Conservation (phyloP, 352 stramenopile genomes). For the Globisporangium carolinianum region DNA sequence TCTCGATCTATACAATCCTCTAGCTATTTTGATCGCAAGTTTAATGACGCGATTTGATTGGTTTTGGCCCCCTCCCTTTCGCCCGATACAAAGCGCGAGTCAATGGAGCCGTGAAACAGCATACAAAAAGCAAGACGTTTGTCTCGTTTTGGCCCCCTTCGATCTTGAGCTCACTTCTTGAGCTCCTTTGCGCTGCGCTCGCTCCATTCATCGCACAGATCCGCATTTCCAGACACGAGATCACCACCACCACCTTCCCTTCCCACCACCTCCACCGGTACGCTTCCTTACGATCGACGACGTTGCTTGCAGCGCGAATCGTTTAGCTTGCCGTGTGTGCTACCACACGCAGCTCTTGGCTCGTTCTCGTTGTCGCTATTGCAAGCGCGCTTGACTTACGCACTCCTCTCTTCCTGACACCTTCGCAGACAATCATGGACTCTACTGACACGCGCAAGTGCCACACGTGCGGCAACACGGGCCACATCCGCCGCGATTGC, state of each 20-base stretch:
- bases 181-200: background rate
- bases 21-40: too few species aligned
- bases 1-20: too few species aligned
- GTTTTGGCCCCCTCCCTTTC: conserved; percentile 4
- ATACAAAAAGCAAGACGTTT: background rate
- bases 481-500: conserved; percentile 76
- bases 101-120: too few species aligned
- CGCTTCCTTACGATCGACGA: background rate
- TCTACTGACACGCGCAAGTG: conserved; percentile 42
- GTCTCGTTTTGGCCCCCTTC: background rate
- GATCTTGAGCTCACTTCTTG: background rate
- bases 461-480: conserved; percentile 72
- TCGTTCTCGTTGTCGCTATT: background rate
- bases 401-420: background rate
- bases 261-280: conserved; percentile 2
- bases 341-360: too few species aligned
- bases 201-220: conserved; percentile 10
- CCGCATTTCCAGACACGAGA: conserved; percentile 11
- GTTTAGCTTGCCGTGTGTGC: too few species aligned
- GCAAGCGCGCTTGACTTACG: background rate
- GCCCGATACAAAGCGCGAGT: background rate
- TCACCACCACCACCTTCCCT: background rate
- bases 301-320: too few species aligned
- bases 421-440: conserved; percentile 10
- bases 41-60: background rate